Base-by-base conservation (phyloP, 176 grass and related monocot species). In the Aechmea fasciata region DNA sequence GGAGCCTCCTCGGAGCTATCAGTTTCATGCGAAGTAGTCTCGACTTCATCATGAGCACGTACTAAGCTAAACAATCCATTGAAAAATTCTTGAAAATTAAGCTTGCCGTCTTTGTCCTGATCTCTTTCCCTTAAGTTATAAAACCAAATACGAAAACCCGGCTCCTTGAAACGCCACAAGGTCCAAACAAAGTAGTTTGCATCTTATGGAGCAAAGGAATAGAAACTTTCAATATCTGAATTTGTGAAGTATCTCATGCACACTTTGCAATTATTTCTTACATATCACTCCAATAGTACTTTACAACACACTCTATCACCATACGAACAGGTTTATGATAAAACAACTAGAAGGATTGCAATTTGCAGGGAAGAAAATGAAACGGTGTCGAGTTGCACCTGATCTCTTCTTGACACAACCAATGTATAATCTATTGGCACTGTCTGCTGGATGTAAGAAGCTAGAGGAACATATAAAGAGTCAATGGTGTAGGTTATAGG, bases 401-500 rank as follows among this genome's bases (percentile, higher is more conserved):
- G 79, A 93, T 79, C 90, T 99, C 94, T 85, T 99, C 87, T 79
- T 80, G 79, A 73, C 89, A 87, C 69, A 99, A 77, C 94, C 94
- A 93, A 71, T 87, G 52, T 78, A 90, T 72, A 77, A 99, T 68
- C 65, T 90, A 69, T 90, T 93, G 10, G n/a, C 50, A 80, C 83
- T 83, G 73, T 99, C 94, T 61, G 89, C 79, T 83, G 94, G 87
- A 88, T 93, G 94, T 75, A 90, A 86, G 52, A 93, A 99, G 69
- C 94, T 93, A 76, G 28, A 59, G 33, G 29, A 67, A 80, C 52
- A 74, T 15, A 26, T 52, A 65, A 29, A 77, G 73, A 87, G 20
- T 68, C 71, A 71, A 72, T 63, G 48, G 9, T n/a, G n/a, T n/a
- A n/a, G n/a, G n/a, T n/a, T n/a, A n/a, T n/a, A n/a, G n/a, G n/a